Base-by-base conservation (phyloP, 768 basidiomycete genomes). In the Suillus plorans region DNA sequence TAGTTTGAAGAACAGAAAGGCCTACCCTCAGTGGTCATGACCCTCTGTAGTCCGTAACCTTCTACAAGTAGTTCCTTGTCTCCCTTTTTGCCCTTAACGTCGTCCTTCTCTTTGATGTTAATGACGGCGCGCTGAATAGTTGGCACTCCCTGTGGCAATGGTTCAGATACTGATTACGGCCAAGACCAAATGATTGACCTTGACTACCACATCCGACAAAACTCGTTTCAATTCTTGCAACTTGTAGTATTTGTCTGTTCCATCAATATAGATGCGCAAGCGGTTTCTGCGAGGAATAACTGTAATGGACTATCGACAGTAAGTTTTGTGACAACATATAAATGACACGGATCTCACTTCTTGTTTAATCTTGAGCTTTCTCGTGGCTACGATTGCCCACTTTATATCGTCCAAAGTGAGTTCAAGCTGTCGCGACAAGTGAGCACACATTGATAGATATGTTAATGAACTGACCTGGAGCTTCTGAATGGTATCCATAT, bases 11-110 rank as follows among this genome's bases (percentile, higher is more conserved):
- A 44, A 58, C 45, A 65, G 4, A 37, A 9, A 63, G 70, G 69
- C 76, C 44, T 55, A 94, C 96, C 97, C 79, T 97, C 95, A 1
- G 95, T 97, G 31, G 86, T 90, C 97, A 99, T 99, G 72, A 97
- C 97, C 71, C 93, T 92, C 69, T 95, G 91, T 63, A 99, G 80
- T 18, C 97, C 97, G 76, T 99, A 96, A 10, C 97, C 97, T 82
- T 99, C 97, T 1, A 99, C 95, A 9, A 99, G 84, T 12, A 99
- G 79, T 73, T 97, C 92, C 74, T 97, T 95, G 69, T 95, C 90
- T 9, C 89, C 90, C 70, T 94, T 92, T 77, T 90, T 89, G 3
- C 93, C 93, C 66, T 85, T 84, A 4, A 80, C 77, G 62, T 94
- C 89, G 42, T 91, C 87, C 68, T 94, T 91, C 61, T 96, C 94